Conservation (phyloP, 352 stramenopile genomes). For the Globisporangium nodosum region DNA sequence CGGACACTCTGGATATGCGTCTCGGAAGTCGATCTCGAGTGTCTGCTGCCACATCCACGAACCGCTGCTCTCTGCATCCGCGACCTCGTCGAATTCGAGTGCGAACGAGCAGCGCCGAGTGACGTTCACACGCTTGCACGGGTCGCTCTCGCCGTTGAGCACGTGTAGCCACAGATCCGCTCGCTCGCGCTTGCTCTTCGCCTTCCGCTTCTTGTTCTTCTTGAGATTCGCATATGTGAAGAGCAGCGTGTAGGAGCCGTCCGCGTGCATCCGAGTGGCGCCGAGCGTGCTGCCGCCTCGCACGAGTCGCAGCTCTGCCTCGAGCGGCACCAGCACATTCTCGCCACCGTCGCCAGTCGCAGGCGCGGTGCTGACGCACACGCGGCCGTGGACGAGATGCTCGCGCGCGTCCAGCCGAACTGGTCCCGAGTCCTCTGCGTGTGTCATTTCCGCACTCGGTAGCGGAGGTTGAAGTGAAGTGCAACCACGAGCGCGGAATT, state of each 20-base stretch:
- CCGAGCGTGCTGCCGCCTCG: not conserved
- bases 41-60: slow-evolving; percentile 6
- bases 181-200: not conserved
- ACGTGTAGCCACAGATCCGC: slow-evolving; percentile 2
- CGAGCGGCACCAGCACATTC: not conserved
- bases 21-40: not conserved
- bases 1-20: slow-evolving; percentile 1
- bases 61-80: not conserved
- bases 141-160: not conserved
- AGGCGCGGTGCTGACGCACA: not conserved
- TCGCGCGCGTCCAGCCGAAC: slow-evolving; percentile 3
- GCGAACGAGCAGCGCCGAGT: slow-evolving; percentile 5
- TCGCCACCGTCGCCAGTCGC: not conserved
- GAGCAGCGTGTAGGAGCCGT: slow-evolving; percentile 9
- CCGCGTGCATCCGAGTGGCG: slow-evolving; percentile 1
- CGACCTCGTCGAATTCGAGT: not conserved
- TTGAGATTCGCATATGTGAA: not conserved
- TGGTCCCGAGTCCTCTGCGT: too few species aligned
- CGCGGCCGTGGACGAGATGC: slow-evolving; percentile 4
- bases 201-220: too few species aligned
- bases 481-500: not conserved
- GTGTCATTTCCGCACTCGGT: not conserved
- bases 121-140: slow-evolving; percentile 5
- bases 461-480: not conserved
- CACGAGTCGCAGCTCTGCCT: slow-evolving; percentile 3